Evolutionary conservation across 345 rosid genomes (phyloP), one percentile per base, ranked within the genome.

Genomic region (Eutrema japonicum): DNA sequence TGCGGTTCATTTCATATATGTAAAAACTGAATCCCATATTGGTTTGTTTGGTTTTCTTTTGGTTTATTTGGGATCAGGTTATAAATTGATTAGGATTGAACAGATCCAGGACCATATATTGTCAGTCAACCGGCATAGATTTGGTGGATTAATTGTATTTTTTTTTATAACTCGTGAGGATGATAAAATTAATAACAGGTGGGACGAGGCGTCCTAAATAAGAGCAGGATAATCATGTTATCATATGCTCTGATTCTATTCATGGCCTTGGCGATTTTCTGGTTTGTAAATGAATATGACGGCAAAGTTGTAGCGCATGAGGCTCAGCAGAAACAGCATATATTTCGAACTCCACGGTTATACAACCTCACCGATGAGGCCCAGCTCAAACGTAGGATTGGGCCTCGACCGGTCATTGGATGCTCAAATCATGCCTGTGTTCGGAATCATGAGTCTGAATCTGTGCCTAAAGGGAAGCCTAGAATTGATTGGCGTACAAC

Each of bases 401-500:
- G 6, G 18, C 33, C 18, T 43, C 14, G 9, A 18, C 33, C 4
- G 16, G 4, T 45, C 58, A 10, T 1, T 8, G 10, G 13, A 14
- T 9, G 30, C 0, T n/a, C 5, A n/a, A 55, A n/a, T 26, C 16
- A 2, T n/a, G 59, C 16, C 5, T 6, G 47, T 51, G 14, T 49
- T 1, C 22, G 49, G 3, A 56, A 54, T 35, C 52, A 13, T 2
- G 14, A 64, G 26, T 37, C 58, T 11, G 47, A 79, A 56, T 11
- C 64, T 22, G 29, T 55, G 4, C 29, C 30, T 74, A 54, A 55
- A 29, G 35, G 50, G 57, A 45, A 65, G 36, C 59, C 12, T 57
- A 74, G 52, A 40, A 9, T 76, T 36, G 85, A 89, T 73, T 84
- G 85, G 84, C 73, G 18, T 74, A 32, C 73, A n/a, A 58, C 78